Conservation (phyloP, 2,329 filamentous ascomycete genomes). For the Endoconidiophora polonica region DNA sequence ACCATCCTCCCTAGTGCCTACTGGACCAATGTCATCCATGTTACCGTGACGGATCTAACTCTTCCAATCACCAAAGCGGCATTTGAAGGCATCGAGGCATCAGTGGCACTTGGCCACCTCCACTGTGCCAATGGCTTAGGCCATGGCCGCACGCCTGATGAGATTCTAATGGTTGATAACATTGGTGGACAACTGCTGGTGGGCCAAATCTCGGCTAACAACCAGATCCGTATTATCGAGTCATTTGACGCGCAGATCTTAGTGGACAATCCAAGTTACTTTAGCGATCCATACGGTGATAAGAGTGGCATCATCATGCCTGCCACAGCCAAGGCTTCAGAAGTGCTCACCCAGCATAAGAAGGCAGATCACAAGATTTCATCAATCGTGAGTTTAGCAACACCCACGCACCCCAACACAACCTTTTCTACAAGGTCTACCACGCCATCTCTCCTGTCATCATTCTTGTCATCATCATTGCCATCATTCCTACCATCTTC, state of each 20-base stretch:
- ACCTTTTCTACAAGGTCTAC: background rate
- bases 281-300: conserved; percentile 34
- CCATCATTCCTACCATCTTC: too few relatives aligned
- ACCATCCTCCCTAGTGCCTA: conserved; percentile 23
- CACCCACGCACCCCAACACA: conserved; percentile 12
- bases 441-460: too few relatives aligned
- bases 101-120: conserved; percentile 27
- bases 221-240: conserved; percentile 12
- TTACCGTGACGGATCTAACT: conserved; percentile 11
- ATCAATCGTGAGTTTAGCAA: conserved; percentile 5
- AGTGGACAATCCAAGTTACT: conserved; percentile 44
- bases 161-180: conserved; percentile 28
- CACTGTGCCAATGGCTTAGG: conserved; percentile 41
- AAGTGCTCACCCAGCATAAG: conserved; percentile 20
- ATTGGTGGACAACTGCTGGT: conserved; percentile 28
- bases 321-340: conserved; percentile 27
- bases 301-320: conserved; percentile 36
- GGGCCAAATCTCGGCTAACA: conserved; percentile 8
- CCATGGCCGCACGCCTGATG: conserved; percentile 25
- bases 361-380: conserved; percentile 17
- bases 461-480: too few relatives aligned
- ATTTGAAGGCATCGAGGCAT: conserved; percentile 23
- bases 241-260: conserved; percentile 16
- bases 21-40: conserved; percentile 34
- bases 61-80: conserved; percentile 16